Evolutionary conservation across 1,284 basidiomycete species (phyloP), one percentile per base, ranked within the genome.

Genomic region (Trametes sp.): DNA sequence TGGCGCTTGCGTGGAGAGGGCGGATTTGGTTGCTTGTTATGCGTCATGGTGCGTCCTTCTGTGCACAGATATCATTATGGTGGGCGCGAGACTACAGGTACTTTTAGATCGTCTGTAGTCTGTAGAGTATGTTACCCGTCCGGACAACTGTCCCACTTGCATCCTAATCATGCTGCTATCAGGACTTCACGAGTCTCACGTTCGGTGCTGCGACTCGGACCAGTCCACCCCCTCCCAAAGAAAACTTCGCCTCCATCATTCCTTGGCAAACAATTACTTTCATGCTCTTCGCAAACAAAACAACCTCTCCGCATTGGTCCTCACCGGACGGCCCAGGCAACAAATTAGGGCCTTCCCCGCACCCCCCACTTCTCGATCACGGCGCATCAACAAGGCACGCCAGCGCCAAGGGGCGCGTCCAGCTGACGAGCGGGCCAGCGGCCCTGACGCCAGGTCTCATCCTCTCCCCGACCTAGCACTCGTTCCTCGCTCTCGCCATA

Each of bases 121-220:
- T 33, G 55, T 57, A 51, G 56, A 44, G 5, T 58, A 51, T 31
- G 41, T 28, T 58, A 58, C 36, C 23, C n/a, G 56, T 29, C 29
- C 38, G 28, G 38, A 44, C 48, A n/a, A 23, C 46, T 14, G 31
- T 24, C 35, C n/a, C 23, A n/a, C 29, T 28, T 28, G n/a, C n/a
- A n/a, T n/a, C n/a, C 24, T 46, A 28, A 36, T 51, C 49, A 24
- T 14, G 31, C 21, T 29, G 19, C 13, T 23, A n/a, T 45, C 21
- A 45, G 44, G 44, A 45, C 21, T 26, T n/a, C n/a, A n/a, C n/a
- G 44, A 24, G 13, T 24, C 44, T 36, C n/a, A n/a, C n/a, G 35
- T 36, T 10, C 10, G 35, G 35, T 45, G 24, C 21, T 45, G 35
- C 35, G 3, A 36, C 35, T 36, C 35, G 35, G 16, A 36, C 11